Conservation (phyloP, 805 yeast species). For the Vanderwaltozyma yarrowii region DNA sequence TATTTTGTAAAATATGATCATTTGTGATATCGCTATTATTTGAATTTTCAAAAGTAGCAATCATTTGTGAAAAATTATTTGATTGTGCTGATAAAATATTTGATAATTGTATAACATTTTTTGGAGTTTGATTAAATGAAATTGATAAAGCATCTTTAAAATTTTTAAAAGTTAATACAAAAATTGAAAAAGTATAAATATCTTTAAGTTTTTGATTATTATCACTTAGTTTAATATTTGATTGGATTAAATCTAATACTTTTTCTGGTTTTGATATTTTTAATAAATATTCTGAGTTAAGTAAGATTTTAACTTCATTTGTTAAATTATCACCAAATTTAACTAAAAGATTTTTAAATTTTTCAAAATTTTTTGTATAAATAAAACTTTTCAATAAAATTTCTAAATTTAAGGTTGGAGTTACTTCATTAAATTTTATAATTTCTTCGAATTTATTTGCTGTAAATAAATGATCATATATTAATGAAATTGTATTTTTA, state of each 20-base stretch:
- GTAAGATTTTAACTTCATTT: slow-evolving; percentile 6
- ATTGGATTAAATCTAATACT: slow-evolving; percentile 11
- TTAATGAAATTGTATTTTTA: slow-evolving; percentile 14
- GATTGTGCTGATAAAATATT: slow-evolving; percentile 19
- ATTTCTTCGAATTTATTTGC: slow-evolving; percentile 11
- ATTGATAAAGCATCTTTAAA: not conserved
- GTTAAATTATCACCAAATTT: slow-evolving; percentile 12
- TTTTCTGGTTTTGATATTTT: slow-evolving; percentile 14
- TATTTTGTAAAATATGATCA: not conserved
- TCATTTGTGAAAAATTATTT: slow-evolving; percentile 8
- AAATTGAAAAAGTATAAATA: slow-evolving; percentile 17
- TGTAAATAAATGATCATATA: slow-evolving; percentile 16
- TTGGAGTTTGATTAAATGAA: slow-evolving; percentile 7
- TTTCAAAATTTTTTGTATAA: slow-evolving; percentile 15
- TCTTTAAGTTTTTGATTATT: slow-evolving; percentile 13
- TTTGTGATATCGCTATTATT: not conserved
- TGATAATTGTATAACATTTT: slow-evolving; percentile 21
- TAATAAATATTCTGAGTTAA: slow-evolving; percentile 19
- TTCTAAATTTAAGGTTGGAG: slow-evolving; percentile 19
- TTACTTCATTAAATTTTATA: slow-evolving; percentile 14
- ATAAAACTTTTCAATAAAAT: slow-evolving; percentile 19
- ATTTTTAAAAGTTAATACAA: slow-evolving; percentile 15
- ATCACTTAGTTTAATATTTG: not conserved
- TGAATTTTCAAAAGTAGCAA: slow-evolving; percentile 10
- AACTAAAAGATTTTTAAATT: slow-evolving; percentile 10